phyloP scores from a whole-genome alignment of 2,329 filamentous ascomycete genomes.

The Paecilomyces formosus region DNA sequence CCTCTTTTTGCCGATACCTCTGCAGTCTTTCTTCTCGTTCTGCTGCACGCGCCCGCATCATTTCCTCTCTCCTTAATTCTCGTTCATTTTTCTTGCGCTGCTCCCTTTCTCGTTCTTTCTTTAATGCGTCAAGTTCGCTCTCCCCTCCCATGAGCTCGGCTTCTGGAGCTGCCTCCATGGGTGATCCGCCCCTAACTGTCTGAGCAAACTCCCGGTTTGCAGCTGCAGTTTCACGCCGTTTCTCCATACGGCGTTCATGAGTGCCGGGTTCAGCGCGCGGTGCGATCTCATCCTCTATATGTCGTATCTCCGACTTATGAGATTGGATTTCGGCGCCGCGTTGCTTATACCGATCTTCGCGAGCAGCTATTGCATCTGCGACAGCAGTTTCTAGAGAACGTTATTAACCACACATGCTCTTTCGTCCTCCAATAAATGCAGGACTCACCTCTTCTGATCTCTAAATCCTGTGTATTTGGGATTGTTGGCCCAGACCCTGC shows the following conservation, averaged over 20 bases:
- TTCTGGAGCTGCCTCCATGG: conserved; percentile 60
- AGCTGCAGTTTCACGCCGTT: conserved; percentile 64
- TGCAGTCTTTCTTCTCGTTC: conserved; percentile 72
- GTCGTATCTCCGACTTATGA: conserved; percentile 25
- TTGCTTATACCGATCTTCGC: conserved; percentile 21
- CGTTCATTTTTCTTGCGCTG: conserved; percentile 74
- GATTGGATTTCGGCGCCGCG: conserved; percentile 47
- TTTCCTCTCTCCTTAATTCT: conserved; percentile 75
- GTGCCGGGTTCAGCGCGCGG: conserved; percentile 79
- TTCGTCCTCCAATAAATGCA: background rate
- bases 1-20: conserved; percentile 68
- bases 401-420: background rate
- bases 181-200: conserved; percentile 53
- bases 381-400: conserved; percentile 18
- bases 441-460: conserved; percentile 41
- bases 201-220: conserved; percentile 63
- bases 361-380: conserved; percentile 21
- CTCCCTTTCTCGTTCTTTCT: conserved; percentile 56
- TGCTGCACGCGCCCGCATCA: conserved; percentile 63
- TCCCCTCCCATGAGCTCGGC: conserved; percentile 64
- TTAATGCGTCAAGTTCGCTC: conserved; percentile 55
- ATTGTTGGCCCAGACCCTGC: conserved; percentile 50
- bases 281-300: conserved; percentile 60
- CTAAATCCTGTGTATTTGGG: conserved; percentile 67
- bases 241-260: conserved; percentile 78